phyloP scores from a whole-genome alignment of 2,329 filamentous ascomycete species.

The Paraconiothyrium brasiliense region DNA sequence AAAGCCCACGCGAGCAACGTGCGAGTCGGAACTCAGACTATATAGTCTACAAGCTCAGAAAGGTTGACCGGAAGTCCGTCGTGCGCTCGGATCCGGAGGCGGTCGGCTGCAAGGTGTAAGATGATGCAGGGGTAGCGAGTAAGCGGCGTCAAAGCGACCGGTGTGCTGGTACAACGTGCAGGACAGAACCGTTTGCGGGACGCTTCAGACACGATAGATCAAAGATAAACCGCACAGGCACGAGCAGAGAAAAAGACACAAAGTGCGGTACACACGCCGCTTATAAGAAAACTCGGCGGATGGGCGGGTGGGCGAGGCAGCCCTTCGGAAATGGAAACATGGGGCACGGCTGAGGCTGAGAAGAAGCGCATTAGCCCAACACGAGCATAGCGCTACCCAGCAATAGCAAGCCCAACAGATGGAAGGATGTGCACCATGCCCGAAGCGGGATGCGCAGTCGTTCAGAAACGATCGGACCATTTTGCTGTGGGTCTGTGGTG shows the following conservation, averaged over 20 bases:
- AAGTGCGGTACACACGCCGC: background rate
- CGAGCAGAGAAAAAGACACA: background rate
- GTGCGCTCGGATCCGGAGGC: constrained; percentile 7
- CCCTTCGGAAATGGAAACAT: constrained; percentile 13
- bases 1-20: background rate
- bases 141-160: constrained; percentile 10
- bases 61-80: constrained; percentile 12
- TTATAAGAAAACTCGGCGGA: background rate
- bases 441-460: background rate
- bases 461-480: background rate
- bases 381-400: background rate
- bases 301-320: constrained; percentile 1
- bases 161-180: background rate
- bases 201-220: background rate
- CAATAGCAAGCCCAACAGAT: constrained; percentile 7
- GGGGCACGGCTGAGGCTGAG: constrained; percentile 19
- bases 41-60: constrained; percentile 5
- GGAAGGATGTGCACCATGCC: constrained; percentile 1
- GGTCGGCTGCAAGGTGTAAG: background rate
- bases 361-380: background rate
- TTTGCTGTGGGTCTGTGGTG: background rate
- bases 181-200: background rate
- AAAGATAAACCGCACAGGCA: background rate
- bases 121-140: constrained; percentile 9
- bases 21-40: constrained; percentile 2